Percentiles rank a stretch among this genome's conserved stretches.
These are phyloP conservation scores for Backusella tarrabulga DNA, from an alignment of 192 early-diverging fungal species.

Conservation along the genomic window DNA sequence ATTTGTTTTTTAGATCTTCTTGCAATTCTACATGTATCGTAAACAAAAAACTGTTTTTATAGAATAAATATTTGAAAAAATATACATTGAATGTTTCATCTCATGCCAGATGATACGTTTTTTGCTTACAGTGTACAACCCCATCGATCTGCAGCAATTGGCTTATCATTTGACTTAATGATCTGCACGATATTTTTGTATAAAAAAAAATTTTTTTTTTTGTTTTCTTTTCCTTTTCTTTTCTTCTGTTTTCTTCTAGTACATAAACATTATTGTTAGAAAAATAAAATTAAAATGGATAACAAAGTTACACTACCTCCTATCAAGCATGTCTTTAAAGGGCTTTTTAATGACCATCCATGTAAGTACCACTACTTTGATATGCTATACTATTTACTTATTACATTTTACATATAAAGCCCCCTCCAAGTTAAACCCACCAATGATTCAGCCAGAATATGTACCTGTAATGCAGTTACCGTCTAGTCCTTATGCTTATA, in stretches of 20 bases:
- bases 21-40: conserved; percentile 33
- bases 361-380: background rate
- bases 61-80: background rate
- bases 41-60: background rate
- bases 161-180: background rate
- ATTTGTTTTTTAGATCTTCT: conserved; percentile 25
- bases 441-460: background rate
- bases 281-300: background rate
- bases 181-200: conserved; percentile 7
- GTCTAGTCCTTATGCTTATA: background rate
- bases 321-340: conserved; percentile 10
- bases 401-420: background rate
- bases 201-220: background rate
- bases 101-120: background rate
- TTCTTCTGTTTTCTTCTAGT: background rate
- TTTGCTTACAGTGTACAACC: background rate
- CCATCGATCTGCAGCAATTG: background rate
- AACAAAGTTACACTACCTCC: conserved; percentile 12
- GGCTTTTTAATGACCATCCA: background rate
- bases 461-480: background rate
- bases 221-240: background rate
- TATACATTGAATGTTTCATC: background rate
- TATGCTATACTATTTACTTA: background rate
- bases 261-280: background rate
- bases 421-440: background rate